Evolutionary conservation across 306 rosid species (phyloP), one percentile per base, ranked within the genome.

Genomic region (Mimosa bimucronata): DNA sequence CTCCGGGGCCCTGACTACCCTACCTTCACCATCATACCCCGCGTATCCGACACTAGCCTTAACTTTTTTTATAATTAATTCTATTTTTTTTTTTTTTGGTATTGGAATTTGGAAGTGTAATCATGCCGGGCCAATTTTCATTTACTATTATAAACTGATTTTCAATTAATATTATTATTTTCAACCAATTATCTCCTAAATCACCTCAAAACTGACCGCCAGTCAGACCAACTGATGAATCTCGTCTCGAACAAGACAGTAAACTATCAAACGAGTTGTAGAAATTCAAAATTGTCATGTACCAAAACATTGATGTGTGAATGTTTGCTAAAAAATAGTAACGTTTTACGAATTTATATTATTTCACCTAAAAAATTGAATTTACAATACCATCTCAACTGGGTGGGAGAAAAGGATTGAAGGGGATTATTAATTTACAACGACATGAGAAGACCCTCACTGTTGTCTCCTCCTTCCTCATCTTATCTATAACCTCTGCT

Each of bases 311-410:
- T 7, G 25, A 2, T n/a, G 8, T n/a, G 2, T 53, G 60, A n/a
- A n/a, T n/a, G n/a, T n/a, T n/a, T n/a, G n/a, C n/a, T n/a, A n/a
- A n/a, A n/a, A n/a, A n/a, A n/a, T n/a, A n/a, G n/a, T n/a, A n/a
- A 5, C 18, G 14, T 18, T n/a, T 7, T 57, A 21, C 8, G 8
- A 23, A 57, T 57, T 9, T 9, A 57, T 57, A 21, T 7, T 57
- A 57, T 57, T 57, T 23, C 28, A 7, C 12, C 28, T 7, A n/a
- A 53, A 2, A 53, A 21, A 6, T 21, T 21, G 64, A 57, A 58
- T 58, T 1, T 10, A 88, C 94, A 87, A 79, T 60, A 85, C 42
- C 42, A 79, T 69, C 72, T 65, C 46, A 66, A 78, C 88, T 81
- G 74, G 84, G 40, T 81, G 74, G 84, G 40, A 66, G 77, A 83